Evolutionary conservation across 352 stramenopile species (phyloP), one percentile per base, ranked within the genome.

Genomic region (Bremia lactucae): DNA sequence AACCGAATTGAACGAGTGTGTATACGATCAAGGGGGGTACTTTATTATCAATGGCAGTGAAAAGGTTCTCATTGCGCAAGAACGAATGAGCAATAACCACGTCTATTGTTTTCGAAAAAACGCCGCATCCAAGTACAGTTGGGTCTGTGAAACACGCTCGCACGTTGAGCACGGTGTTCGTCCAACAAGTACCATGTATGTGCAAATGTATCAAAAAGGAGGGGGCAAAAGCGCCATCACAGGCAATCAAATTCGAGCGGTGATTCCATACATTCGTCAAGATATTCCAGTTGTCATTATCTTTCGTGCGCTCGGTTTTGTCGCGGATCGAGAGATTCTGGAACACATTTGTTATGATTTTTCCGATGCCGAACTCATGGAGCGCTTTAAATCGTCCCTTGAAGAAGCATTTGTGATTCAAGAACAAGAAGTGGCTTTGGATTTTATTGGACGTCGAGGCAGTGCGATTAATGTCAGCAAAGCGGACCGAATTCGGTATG

Each of bases 41-140:
- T 99, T 99, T 71, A 94, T 99, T 34, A 97, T 98, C 56, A 97
- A 98, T 63, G 94, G 94, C 36, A 95, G 80, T 31, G 93, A 98
- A 52, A 97, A 97, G 65, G 96, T 99, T 43, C 88, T 99, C 33
- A 98, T 99, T 57, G 96, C 96, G 0, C 96, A 99, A 60, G 97
- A 99, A 59, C 85, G 96, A 25, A 97, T 99, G 81, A 97, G 84
- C 40, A 99, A 98, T 69, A 99, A 99, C 84, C 95, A 98, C 70
- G 96, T 99, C 11, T 99, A 99, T 72, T 97, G 95, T 25, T 99
- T 99, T 68, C 75, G 94, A 48, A 99, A 99, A 83, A 97, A 96
- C 47, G 88, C 94, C 38, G 91, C 94, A 13, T 95, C 78, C 63
- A 99, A 99, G 67, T 95, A 94, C 66, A 88, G 65, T 20, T 96